Percentiles rank a stretch among this genome's conserved stretches.
These are phyloP conservation scores for Phytopythium kandeliae DNA, from an alignment of 352 stramenopile species.

Conservation along the genomic window DNA sequence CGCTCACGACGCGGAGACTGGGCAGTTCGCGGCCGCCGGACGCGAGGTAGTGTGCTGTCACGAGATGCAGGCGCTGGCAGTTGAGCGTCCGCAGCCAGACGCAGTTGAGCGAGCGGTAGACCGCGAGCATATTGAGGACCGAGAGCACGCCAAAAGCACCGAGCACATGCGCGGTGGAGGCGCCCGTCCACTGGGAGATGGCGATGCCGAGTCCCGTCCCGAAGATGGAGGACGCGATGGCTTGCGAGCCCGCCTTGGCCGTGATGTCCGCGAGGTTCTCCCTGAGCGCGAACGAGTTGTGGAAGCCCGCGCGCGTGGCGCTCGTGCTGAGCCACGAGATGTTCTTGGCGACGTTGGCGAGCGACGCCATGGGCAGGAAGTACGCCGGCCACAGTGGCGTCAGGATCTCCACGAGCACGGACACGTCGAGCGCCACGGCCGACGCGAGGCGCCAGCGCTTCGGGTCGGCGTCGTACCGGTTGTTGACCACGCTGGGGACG, in stretches of 20 bases:
- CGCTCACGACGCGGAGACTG: slow-evolving; percentile 22
- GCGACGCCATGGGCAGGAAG: slow-evolving; percentile 88
- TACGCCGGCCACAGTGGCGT: slow-evolving; percentile 69
- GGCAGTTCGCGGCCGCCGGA: slow-evolving; percentile 11
- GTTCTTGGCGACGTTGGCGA: slow-evolving; percentile 94
- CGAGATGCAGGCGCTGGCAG: slow-evolving; percentile 55
- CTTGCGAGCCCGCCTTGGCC: slow-evolving; percentile 93
- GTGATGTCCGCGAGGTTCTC: slow-evolving; percentile 96
- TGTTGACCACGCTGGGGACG: slow-evolving; percentile 66
- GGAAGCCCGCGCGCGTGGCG: slow-evolving; percentile 91
- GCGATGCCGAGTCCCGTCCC: slow-evolving; percentile 59
- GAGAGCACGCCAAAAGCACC: slow-evolving; percentile 48
- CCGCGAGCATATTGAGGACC: slow-evolving; percentile 42
- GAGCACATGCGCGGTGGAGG: slow-evolving; percentile 41
- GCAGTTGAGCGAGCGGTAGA: slow-evolving; percentile 51
- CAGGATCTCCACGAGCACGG: slow-evolving; percentile 91
- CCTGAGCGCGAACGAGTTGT: slow-evolving; percentile 87
- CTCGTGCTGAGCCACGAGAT: slow-evolving; percentile 93
- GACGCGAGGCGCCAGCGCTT: slow-evolving; percentile 93
- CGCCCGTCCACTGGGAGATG: slow-evolving; percentile 53
- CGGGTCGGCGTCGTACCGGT: slow-evolving; percentile 92
- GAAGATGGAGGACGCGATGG: slow-evolving; percentile 90
- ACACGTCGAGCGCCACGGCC: slow-evolving; percentile 85
- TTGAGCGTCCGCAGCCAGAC: slow-evolving; percentile 68
- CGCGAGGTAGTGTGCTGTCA: slow-evolving; percentile 38